Percentiles rank a stretch among this genome's conserved stretches.
phyloP scores from a whole-genome alignment of 169 alveolate genomes.

The Cryptosporidium canis region DNA sequence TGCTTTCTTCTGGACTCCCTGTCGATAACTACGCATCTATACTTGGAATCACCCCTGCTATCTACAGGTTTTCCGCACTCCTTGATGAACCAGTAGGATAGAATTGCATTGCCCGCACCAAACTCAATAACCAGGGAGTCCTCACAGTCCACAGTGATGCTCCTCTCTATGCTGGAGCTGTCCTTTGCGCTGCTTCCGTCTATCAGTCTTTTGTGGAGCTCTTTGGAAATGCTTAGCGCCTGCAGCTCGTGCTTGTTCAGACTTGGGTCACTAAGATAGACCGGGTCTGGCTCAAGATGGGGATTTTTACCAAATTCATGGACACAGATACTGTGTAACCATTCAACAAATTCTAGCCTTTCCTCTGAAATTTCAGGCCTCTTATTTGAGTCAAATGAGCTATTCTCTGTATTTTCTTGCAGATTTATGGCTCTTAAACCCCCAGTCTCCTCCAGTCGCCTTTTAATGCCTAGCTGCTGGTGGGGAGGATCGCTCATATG shows the following conservation, averaged over 20 bases:
- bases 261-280: neutral
- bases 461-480: neutral
- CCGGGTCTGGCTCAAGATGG: neutral
- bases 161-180: neutral
- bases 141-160: neutral
- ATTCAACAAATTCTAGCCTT: constrained; percentile 23
- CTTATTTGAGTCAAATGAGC: neutral
- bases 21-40: constrained; percentile 42
- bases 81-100: constrained; percentile 56
- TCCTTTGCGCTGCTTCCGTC: neutral
- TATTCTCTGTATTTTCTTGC: neutral
- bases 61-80: neutral
- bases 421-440: neutral
- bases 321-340: neutral
- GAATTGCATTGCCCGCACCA: constrained; percentile 71
- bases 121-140: constrained; percentile 42
- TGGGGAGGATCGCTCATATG: constrained; percentile 12
- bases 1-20: constrained; percentile 71
- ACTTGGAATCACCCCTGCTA: neutral
- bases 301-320: constrained; percentile 27
- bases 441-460: neutral
- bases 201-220: neutral
- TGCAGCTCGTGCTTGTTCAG: constrained; percentile 41
- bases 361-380: neutral
- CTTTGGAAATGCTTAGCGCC: constrained; percentile 31